Evolutionary conservation across 306 rosid species (phyloP), one percentile per base, ranked within the genome.

Genomic region (Senna siamea): DNA sequence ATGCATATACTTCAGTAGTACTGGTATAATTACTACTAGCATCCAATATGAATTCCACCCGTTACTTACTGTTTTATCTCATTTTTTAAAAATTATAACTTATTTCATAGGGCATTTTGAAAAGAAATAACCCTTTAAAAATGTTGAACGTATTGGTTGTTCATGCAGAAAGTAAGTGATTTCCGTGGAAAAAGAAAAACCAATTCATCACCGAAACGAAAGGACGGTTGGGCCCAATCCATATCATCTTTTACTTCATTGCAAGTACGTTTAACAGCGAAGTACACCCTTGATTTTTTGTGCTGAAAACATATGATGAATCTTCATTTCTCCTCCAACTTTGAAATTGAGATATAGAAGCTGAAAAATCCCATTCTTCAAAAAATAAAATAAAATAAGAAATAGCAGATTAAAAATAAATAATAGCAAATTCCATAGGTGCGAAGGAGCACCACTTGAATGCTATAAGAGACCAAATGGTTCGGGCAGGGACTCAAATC

Each of bases 401-500:
- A 75, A 80, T 32, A 71, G 58, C 34, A 74, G 73, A 73, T 61
- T 62, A 59, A 80, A 76, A 66, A 47, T 56, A 59, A 65, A 59
- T 35, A 69, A 37, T 9, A 9, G 38, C 82, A 79, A 56, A 52
- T 48, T 66, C 76, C 78, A 72, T 37, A 56, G 72, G 65, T 34
- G 17, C 72, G 60, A 73, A 54, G 74, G 67, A 69, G 82, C 77
- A 82, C 79, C 77, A 20, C 28, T 71, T 60, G 26, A 52, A 69
- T 74, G 87, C 82, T 87, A 91, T 40, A 89, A 84, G 81, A 88
- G 96, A 44, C 93, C 93, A 77, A 89, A 94, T 30, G 98, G 98
- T 74, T 94, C 98, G 7, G 98, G 97, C 69, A 94, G 85, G 76
- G 85, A 62, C 85, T 89, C 98, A 77, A 91, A 91, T 76, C 98